A percentile compares a stretch with the other conserved stretches of the same genome.
phyloP scores from a whole-genome alignment of 1,284 basidiomycete species.

The Puccinia horiana region DNA sequence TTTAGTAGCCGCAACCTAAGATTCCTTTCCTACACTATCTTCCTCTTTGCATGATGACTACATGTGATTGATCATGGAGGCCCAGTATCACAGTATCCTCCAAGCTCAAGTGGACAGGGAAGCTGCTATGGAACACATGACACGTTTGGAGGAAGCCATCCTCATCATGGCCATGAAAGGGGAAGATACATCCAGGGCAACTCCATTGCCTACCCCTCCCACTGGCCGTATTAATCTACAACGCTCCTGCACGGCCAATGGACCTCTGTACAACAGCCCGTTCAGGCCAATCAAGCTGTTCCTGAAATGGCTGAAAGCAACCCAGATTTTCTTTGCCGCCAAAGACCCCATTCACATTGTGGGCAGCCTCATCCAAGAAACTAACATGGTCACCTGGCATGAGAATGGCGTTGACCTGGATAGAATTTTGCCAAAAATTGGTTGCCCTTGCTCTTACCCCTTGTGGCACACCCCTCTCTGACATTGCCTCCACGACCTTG shows the following conservation, averaged over 20 bases:
- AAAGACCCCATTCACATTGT: background rate
- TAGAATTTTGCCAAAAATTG: background rate
- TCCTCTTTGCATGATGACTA: background rate
- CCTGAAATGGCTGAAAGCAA: background rate
- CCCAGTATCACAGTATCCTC: background rate
- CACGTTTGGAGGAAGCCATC: background rate
- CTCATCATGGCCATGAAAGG: background rate
- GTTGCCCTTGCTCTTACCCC: background rate
- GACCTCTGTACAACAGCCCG: background rate
- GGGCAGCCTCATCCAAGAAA: background rate
- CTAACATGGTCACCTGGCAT: background rate
- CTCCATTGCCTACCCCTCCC: background rate
- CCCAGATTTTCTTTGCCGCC: background rate
- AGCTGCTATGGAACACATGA: background rate
- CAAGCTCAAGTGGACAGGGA: background rate
- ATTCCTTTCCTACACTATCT: no score
- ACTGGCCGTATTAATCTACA: background rate
- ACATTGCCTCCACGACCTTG: background rate
- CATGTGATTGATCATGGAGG: background rate
- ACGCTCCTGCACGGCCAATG: background rate
- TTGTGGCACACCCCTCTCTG: background rate
- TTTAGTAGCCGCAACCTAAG: no score
- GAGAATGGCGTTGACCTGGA: background rate
- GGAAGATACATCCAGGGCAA: background rate
- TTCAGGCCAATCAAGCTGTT: background rate